Evolutionary conservation across 1,284 basidiomycete genomes (phyloP).

Genomic region (Malassezia psittaci): DNA sequence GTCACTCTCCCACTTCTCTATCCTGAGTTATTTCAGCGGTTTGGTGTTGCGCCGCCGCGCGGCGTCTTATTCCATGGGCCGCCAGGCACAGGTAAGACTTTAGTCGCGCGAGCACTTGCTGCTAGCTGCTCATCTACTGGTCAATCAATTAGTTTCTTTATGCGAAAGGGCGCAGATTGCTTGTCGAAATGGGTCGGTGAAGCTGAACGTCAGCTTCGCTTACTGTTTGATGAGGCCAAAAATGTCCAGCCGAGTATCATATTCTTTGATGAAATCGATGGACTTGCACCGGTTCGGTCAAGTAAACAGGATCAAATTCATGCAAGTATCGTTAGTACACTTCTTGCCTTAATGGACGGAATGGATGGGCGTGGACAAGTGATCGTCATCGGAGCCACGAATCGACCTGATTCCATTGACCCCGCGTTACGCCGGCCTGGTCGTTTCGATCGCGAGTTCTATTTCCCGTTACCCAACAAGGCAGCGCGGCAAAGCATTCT

Average conservation of each 20-base stretch:
- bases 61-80: slow-evolving; percentile 76
- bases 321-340: slow-evolving; percentile 88
- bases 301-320: slow-evolving; percentile 99
- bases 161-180: slow-evolving; percentile 98
- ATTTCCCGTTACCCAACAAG: slow-evolving; percentile 79
- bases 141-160: slow-evolving; percentile 91
- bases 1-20: slow-evolving; percentile 88
- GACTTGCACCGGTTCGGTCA: slow-evolving; percentile 89
- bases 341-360: slow-evolving; percentile 95
- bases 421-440: slow-evolving; percentile 88
- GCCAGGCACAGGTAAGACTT: slow-evolving; percentile 47
- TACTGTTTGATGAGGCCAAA: slow-evolving; percentile 91
- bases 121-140: slow-evolving; percentile 83
- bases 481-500: slow-evolving; percentile 81
- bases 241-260: slow-evolving; percentile 89
- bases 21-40: slow-evolving; percentile 92
- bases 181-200: slow-evolving; percentile 99
- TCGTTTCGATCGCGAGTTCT: slow-evolving; percentile 95
- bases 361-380: slow-evolving; percentile 96
- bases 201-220: slow-evolving; percentile 85
- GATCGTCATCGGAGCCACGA: slow-evolving; percentile 96
- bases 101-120: slow-evolving; percentile 73
- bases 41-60: slow-evolving; percentile 85
- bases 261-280: slow-evolving; percentile 98
- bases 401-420: slow-evolving; percentile 91